Evolutionary conservation across 129 eudicot species (phyloP).

Genomic region (Dittrichia graveolens): DNA sequence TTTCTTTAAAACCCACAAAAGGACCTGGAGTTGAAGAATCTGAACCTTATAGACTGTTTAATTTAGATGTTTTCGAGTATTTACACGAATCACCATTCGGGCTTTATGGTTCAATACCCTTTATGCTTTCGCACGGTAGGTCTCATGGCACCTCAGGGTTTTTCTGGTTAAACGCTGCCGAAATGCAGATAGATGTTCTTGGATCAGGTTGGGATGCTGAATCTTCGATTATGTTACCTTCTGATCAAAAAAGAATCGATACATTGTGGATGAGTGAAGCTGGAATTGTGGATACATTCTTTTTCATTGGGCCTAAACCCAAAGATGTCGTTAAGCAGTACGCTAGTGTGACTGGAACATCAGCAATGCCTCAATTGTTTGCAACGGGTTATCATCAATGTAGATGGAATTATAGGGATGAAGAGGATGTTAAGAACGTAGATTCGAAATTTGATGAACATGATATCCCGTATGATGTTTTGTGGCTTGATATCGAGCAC

Average conservation of each 20-base stretch:
- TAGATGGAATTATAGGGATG: conserved; percentile 96
- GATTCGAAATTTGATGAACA: conserved; percentile 88
- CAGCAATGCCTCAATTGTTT: conserved; percentile 88
- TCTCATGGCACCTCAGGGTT: conserved; percentile 73
- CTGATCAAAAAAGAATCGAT: conserved; percentile 70
- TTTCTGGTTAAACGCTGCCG: conserved; percentile 99
- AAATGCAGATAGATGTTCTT: conserved; percentile 98
- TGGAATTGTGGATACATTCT: conserved; percentile 85
- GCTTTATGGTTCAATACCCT: conserved; percentile 84
- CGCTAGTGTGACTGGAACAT: conserved; percentile 72
- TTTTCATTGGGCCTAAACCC: conserved; percentile 87
- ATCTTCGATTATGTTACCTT: conserved; percentile 51
- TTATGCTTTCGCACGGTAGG: conserved; percentile 87
- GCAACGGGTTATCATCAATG: conserved; percentile 96
- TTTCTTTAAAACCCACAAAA: conserved; percentile 77
- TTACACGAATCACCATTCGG: conserved; percentile 91
- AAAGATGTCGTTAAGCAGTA: conserved; percentile 95
- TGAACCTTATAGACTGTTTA: conserved; percentile 89
- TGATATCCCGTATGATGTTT: conserved; percentile 92
- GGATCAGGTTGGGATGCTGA: conserved; percentile 88
- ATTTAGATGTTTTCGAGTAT: conserved; percentile 92
- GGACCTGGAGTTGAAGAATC: conserved; percentile 88
- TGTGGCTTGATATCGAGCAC: conserved; percentile 99
- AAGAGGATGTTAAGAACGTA: conserved; percentile 85
- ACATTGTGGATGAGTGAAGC: conserved; percentile 99